Base-by-base conservation (phyloP, 1,139 yeast genomes). In the Pichia sp. region DNA sequence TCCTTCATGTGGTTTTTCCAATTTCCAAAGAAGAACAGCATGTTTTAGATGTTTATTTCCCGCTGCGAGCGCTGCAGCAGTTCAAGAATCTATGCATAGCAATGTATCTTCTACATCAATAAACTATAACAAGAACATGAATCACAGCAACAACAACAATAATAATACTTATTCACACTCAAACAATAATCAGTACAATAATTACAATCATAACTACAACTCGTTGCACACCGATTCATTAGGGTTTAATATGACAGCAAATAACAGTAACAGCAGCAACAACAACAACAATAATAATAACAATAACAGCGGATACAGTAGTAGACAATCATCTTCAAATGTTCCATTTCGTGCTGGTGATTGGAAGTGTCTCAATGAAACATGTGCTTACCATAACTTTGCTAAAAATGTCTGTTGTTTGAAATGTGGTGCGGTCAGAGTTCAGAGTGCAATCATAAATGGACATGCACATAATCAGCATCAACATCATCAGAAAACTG, bases 311-410 rank as follows among this genome's bases (percentile, higher is more conserved):
- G 47, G 39, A 37, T 46, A 43, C 39, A 46, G 43, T 33, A 49
- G 43, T 32, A 52, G 55, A 42, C 39, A 49, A 28, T 54, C 48
- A 36, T 49, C 59, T 8, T 58, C 64, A 39, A 69, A 74, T 50
- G 95, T 88, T 10, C 97, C 97, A 16, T 90, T 90, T 64, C 76
- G 97, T 57, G 97, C 97, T 2, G 97, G 97, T 40, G 97, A 90
- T 64, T 90, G 97, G 97, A 88, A 87, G 62, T 88, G 97, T 68
- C 67, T 75, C 32, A 76, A 74, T 52, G 94, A 84, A 45, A 72
- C 77, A 34, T 90, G 97, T 62, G 74, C 79, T 41, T 90, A 88
- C 61, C 97, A 90, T 64, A 90, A 90, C 62, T 90, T 90, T 72
- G 97, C 97, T 6, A 88, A 90, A 58, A 90, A 90, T 62, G 70